Base-by-base conservation (phyloP, 2,329 filamentous ascomycete species). In the Berkeleyomyces rouxiae region DNA sequence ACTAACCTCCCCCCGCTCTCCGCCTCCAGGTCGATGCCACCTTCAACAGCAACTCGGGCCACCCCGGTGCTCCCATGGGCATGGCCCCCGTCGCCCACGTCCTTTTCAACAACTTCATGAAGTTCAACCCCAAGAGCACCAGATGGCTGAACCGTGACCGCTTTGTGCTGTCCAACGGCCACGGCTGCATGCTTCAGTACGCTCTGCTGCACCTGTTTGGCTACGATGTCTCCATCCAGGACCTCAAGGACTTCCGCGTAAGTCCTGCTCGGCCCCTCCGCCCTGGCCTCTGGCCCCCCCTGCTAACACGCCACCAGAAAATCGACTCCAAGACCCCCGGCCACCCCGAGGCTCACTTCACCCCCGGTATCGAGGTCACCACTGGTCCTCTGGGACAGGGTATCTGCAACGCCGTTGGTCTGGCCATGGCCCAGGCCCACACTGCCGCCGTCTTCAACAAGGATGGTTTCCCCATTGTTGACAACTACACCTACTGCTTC, bases 171-270 rank as follows among this genome's bases (percentile, higher is more conserved):
- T 99, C 93, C 66, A 99, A 99, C 81, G 93, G 93, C 70, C 93
- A 99, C 79, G 93, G 87, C 70, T 99, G 93, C 84, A 96, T 99
- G 91, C 89, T 99, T 66, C 93, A 96, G 76, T 99, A 99, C 85
- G 88, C 92, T 71, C 83, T 99, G 69, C 87, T 99, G 71, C 93
- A 99, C 81, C 82, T 99, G 63, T 96, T 91, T 77, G 93, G 93
- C 75, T 99, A 95, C 75, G 83, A 78, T 67, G 70, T 99, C 69
- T 82, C 83, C 71, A 80, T 99, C 66, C 88, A 99, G 71, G 93
- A 97, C 77, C 76, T 99, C 70, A 99, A 97, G 85, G 78, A 80
- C 70, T 99, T 99, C 88, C 87, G 93, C 76, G 90, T 96, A 84
- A 76, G 89, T 81, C 65, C 44, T 16, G 10, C 55, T 31, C 23